phyloP scores from a whole-genome alignment of 441 rosid species.

The Erodium chrysanthum region DNA sequence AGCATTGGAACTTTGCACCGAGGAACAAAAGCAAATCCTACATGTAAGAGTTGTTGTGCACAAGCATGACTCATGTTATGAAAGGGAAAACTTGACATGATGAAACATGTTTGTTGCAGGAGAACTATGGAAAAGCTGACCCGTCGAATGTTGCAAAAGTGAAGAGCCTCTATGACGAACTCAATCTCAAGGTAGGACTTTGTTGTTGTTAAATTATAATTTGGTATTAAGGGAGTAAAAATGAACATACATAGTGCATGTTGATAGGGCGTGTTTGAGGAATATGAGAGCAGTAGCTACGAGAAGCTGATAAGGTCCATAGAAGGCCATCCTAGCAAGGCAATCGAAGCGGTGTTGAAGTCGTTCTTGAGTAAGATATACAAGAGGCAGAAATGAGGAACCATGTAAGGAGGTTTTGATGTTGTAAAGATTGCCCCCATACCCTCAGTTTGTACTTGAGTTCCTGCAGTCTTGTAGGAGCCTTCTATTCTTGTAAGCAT shows the following conservation, averaged over 20 bases:
- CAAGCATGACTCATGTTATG: too few species aligned
- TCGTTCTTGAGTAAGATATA: conserved; percentile 77
- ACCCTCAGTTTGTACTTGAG: too few species aligned
- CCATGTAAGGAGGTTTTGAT: too few species aligned
- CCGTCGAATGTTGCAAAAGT: conserved; percentile 51
- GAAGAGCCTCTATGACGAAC: conserved; percentile 56
- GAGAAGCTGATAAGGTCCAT: conserved; percentile 48
- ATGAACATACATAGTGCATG: not conserved
- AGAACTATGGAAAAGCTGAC: conserved; percentile 66
- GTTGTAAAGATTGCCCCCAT: too few species aligned
- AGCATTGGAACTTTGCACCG: conserved; percentile 56
- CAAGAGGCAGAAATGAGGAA: conserved; percentile 64
- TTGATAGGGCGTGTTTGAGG: conserved; percentile 45
- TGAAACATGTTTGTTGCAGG: conserved; percentile 31
- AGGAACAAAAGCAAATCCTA: conserved; percentile 60
- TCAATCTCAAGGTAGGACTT: conserved; percentile 51
- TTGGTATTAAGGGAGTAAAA: too few species aligned
- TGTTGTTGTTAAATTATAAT: too few species aligned
- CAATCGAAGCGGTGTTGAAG: conserved; percentile 73
- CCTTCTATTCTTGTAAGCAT: too few species aligned
- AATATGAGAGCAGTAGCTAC: conserved; percentile 67
- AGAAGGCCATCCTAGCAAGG: conserved; percentile 57
- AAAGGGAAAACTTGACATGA: too few species aligned
- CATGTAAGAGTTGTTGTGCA: conserved; percentile 26
- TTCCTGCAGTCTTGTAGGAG: too few species aligned